Evolutionary conservation across 768 basidiomycete genomes (phyloP).

Genomic region (Kwoniella dendrophila): DNA sequence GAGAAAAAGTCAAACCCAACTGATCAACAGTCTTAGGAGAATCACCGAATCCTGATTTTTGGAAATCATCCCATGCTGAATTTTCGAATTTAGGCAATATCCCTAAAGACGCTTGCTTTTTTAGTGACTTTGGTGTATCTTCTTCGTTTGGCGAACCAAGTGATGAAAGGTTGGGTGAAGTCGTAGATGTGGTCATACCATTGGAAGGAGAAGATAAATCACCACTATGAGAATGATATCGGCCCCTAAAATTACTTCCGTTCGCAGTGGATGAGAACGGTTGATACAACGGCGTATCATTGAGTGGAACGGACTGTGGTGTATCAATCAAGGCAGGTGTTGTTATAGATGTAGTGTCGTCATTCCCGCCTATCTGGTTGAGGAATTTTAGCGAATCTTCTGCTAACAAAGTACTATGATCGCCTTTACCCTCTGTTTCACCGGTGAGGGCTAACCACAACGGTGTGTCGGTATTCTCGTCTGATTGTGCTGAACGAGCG

Average conservation of each 20-base stretch:
- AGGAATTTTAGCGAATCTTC: slow-evolving; percentile 14
- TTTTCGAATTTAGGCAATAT: background rate
- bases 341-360: background rate
- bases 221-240: slow-evolving; percentile 9
- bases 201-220: background rate
- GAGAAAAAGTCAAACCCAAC: slow-evolving; percentile 15
- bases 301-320: background rate
- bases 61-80: slow-evolving; percentile 38
- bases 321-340: background rate
- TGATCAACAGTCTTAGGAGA: slow-evolving; percentile 13
- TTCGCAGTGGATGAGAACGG: slow-evolving; percentile 10
- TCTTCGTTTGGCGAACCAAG: background rate
- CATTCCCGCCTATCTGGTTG: background rate
- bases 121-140: slow-evolving; percentile 1
- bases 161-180: background rate
- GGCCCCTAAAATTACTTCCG: background rate
- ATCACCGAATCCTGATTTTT: slow-evolving; percentile 33
- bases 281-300: slow-evolving; percentile 12
- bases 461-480: no score
- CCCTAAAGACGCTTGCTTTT: slow-evolving; percentile 8
- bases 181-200: background rate
- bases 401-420: background rate
- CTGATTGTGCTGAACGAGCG: background rate
- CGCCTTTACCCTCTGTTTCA: background rate
- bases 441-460: background rate